Conservation (phyloP, 2,329 filamentous ascomycete genomes). For the Dactylellina sp. region DNA sequence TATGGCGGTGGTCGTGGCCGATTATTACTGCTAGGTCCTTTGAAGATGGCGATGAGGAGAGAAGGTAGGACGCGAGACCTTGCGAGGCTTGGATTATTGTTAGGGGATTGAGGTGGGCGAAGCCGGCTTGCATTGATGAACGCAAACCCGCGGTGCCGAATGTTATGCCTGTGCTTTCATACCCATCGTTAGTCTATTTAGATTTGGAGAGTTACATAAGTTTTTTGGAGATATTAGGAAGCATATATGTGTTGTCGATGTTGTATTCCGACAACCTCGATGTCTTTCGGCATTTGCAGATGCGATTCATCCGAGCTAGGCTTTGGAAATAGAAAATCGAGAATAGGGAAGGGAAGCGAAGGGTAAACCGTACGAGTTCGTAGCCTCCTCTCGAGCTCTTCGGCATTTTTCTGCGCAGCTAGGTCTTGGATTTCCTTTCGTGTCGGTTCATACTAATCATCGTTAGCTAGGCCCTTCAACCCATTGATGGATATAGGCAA, state of each 20-base stretch:
- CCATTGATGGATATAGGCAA: too few species aligned
- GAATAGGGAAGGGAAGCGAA: too few species aligned
- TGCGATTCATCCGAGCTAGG: neutral
- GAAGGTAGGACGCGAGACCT: slow-evolving; percentile 73
- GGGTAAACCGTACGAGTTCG: slow-evolving; percentile 53
- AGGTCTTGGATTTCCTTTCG: slow-evolving; percentile 59
- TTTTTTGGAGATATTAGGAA: neutral
- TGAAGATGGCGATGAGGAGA: slow-evolving; percentile 64
- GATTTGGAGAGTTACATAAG: too few species aligned
- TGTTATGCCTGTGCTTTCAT: slow-evolving; percentile 58
- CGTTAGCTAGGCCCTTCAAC: slow-evolving; percentile 4
- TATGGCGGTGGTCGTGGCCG: slow-evolving; percentile 73
- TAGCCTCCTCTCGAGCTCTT: slow-evolving; percentile 59
- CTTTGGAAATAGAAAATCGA: neutral
- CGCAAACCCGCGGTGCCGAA: slow-evolving; percentile 67
- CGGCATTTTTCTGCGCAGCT: slow-evolving; percentile 50
- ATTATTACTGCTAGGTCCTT: slow-evolving; percentile 71
- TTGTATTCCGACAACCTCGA: slow-evolving; percentile 27
- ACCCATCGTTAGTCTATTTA: neutral
- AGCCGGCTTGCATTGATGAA: slow-evolving; percentile 75
- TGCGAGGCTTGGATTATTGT: slow-evolving; percentile 74
- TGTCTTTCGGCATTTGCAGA: neutral
- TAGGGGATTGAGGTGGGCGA: slow-evolving; percentile 71
- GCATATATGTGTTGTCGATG: slow-evolving; percentile 26
- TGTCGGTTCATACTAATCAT: slow-evolving; percentile 58